These are phyloP conservation scores for Boletus sensibilis DNA, from an alignment of 768 basidiomycete genomes.

Conservation along the genomic window DNA sequence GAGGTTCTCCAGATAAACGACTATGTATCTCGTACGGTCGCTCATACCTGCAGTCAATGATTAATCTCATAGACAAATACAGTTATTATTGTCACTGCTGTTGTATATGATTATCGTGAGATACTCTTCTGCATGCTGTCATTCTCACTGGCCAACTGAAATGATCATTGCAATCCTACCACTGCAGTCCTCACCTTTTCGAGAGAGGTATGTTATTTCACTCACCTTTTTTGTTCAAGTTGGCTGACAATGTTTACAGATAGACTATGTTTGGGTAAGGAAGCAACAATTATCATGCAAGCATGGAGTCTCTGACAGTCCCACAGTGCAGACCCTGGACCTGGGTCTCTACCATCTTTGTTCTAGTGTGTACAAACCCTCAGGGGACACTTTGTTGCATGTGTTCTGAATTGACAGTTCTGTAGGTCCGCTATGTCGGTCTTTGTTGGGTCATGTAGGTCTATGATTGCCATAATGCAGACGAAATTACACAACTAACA, in stretches of 20 bases:
- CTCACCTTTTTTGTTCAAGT: rapidly evolving
- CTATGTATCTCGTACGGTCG: too few species aligned
- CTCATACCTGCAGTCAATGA: too few species aligned
- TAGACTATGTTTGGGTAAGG: slow-evolving; percentile 21
- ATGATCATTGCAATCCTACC: neutral
- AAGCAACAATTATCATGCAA: neutral
- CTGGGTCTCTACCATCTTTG: slow-evolving; percentile 9
- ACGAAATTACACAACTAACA: neutral
- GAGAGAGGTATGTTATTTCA: neutral
- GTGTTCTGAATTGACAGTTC: neutral
- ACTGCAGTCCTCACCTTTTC: slow-evolving; percentile 10
- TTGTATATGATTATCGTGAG: too few species aligned
- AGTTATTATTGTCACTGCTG: too few species aligned
- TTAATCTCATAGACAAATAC: too few species aligned
- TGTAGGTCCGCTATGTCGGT: slow-evolving; percentile 2
- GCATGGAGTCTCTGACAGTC: neutral
- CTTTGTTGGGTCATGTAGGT: slow-evolving; percentile 5
- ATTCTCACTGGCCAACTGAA: neutral
- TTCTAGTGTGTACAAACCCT: slow-evolving; percentile 1
- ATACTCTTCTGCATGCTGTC: neutral
- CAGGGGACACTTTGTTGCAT: too few species aligned
- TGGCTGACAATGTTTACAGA: neutral
- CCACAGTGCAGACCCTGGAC: slow-evolving; percentile 5
- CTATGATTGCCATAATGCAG: neutral
- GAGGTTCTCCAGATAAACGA: too few species aligned